phyloP scores from a whole-genome alignment of 2,329 filamentous ascomycete species.

The Fusarium transvaalense region DNA sequence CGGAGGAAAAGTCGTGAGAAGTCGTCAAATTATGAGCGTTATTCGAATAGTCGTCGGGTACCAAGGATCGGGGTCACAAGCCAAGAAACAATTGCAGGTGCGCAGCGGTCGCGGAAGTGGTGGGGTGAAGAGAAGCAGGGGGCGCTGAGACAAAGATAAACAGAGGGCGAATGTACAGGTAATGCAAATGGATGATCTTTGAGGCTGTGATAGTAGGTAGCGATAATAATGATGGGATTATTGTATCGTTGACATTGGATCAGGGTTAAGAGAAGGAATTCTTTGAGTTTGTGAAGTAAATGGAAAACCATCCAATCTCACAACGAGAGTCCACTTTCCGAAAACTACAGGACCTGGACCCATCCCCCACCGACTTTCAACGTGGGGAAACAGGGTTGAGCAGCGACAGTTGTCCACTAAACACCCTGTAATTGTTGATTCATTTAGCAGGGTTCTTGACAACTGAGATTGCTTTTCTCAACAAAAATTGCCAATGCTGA shows the following conservation, averaged over 20 bases:
- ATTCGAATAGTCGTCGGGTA: conserved; percentile 23
- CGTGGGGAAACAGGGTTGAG: conserved; percentile 33
- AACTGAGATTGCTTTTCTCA: conserved; percentile 2
- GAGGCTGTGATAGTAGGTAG: neutral
- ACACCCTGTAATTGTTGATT: conserved; percentile 9
- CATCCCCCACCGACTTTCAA: conserved; percentile 32
- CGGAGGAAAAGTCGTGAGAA: neutral
- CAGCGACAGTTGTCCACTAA: conserved; percentile 13
- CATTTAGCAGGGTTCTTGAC: neutral
- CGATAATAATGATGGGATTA: conserved; percentile 13
- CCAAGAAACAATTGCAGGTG: conserved; percentile 26
- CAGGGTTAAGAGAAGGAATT: conserved; percentile 26
- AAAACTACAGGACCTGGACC: conserved; percentile 3
- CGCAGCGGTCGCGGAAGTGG: conserved; percentile 29
- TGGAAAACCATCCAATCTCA: conserved; percentile 1
- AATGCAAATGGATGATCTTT: neutral
- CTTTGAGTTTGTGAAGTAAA: conserved; percentile 24
- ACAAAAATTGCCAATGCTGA: neutral
- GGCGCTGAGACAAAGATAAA: conserved; percentile 19
- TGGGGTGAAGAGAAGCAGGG: conserved; percentile 29
- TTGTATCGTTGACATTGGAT: conserved; percentile 3
- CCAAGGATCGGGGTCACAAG: conserved; percentile 35
- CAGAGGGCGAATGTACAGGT: neutral
- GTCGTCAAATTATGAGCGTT: conserved; percentile 1
- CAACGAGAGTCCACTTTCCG: conserved; percentile 36